Percentiles rank a stretch among this genome's conserved stretches.
These are phyloP conservation scores for Henckelia pumila DNA, from an alignment of 257 asterid genomes.

Conservation along the genomic window DNA sequence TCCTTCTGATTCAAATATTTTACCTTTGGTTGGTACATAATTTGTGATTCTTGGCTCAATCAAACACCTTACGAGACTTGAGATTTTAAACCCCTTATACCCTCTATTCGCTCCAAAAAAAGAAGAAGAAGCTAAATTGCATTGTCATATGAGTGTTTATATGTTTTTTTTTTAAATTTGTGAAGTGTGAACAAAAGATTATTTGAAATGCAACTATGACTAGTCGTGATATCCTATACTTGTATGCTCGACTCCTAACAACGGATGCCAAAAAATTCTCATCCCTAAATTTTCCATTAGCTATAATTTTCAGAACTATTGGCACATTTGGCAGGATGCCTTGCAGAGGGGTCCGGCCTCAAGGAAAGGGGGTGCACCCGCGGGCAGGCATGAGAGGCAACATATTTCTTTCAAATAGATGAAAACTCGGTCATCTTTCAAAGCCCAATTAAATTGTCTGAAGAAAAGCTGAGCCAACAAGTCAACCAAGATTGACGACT, in stretches of 20 bases:
- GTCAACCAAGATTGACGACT: no score
- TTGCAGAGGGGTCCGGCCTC: not conserved
- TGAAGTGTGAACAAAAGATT: not conserved
- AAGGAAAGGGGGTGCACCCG: no score
- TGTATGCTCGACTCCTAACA: not conserved
- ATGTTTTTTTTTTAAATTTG: no score
- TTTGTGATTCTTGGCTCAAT: not conserved
- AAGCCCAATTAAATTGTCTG: no score
- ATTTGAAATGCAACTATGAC: not conserved
- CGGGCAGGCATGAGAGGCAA: no score
- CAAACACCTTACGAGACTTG: not conserved
- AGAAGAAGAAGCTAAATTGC: not conserved
- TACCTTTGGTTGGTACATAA: slow-evolving; percentile 8
- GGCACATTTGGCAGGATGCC: not conserved
- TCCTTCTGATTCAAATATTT: slow-evolving; percentile 24
- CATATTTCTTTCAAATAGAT: not conserved
- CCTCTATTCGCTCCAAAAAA: not conserved
- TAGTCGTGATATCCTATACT: not conserved
- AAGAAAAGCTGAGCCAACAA: no score
- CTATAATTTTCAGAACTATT: not conserved
- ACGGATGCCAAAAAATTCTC: no score
- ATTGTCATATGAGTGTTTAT: not conserved
- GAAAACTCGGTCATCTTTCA: no score
- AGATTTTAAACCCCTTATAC: not conserved
- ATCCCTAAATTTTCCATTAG: not conserved